These are phyloP conservation scores for Cystobasidiaceae sp. DNA, from an alignment of 1,284 basidiomycete species.

Conservation along the genomic window DNA sequence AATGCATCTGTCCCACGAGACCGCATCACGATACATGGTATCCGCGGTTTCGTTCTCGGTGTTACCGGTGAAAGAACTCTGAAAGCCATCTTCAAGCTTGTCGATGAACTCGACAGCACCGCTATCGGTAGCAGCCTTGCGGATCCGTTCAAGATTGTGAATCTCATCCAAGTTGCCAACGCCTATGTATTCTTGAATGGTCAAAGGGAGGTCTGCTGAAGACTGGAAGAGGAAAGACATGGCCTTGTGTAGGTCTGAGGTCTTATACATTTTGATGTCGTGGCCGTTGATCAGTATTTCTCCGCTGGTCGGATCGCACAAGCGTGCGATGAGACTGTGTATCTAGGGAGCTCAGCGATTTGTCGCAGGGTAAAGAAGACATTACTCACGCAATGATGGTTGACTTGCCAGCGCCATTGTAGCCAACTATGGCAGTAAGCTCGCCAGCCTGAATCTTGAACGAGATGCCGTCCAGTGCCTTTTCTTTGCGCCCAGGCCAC, in stretches of 20 bases:
- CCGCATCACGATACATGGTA: constrained; percentile 12
- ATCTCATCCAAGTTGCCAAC: constrained; percentile 21
- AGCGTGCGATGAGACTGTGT: constrained; percentile 2
- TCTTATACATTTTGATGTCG: constrained; percentile 16
- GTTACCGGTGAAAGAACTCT: constrained; percentile 18
- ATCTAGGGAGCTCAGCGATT: neutral
- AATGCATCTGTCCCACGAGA: constrained; percentile 14
- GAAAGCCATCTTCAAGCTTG: constrained; percentile 20
- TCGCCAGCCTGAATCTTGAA: constrained; percentile 29
- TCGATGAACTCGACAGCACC: constrained; percentile 29
- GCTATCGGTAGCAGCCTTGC: constrained; percentile 26
- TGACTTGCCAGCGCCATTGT: constrained; percentile 13
- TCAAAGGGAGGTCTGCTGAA: constrained; percentile 22
- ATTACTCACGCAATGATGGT: constrained; percentile 9
- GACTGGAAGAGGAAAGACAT: constrained; percentile 30
- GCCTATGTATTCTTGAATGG: constrained; percentile 24
- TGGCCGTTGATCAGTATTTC: constrained; percentile 25
- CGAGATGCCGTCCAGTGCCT: constrained; percentile 17
- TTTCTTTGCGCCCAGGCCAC: constrained; percentile 24
- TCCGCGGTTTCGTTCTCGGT: constrained; percentile 11
- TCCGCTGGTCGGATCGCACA: constrained; percentile 21
- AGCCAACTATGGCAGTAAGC: constrained; percentile 18
- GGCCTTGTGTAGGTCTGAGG: constrained; percentile 16
- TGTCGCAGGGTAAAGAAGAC: too few species aligned
- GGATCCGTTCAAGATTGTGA: constrained; percentile 21